phyloP scores from a whole-genome alignment of 2,329 filamentous ascomycete species.

The Penicillium crustosum region DNA sequence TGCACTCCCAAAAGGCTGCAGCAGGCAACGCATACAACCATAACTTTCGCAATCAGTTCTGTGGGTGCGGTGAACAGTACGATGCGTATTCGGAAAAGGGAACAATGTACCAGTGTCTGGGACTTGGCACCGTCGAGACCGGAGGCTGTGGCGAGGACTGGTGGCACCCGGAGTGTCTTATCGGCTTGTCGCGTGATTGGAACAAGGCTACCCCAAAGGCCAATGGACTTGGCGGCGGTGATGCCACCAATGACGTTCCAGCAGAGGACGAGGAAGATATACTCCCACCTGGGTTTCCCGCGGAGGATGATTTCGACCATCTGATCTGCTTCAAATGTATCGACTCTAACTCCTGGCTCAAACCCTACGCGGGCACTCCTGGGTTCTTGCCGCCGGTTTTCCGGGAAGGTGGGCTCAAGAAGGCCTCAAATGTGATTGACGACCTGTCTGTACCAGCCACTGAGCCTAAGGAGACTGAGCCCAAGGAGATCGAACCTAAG shows the following conservation, averaged over 20 bases:
- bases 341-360: slow-evolving; percentile 86
- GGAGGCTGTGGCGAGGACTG: slow-evolving; percentile 96
- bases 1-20: slow-evolving; percentile 70
- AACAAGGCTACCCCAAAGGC: slow-evolving; percentile 25
- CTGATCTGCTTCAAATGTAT: slow-evolving; percentile 95
- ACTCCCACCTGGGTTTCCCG: slow-evolving; percentile 80
- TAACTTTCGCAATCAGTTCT: slow-evolving; percentile 92
- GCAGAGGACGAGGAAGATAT: slow-evolving; percentile 60
- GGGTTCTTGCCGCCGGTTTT: slow-evolving; percentile 79
- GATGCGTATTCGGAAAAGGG: slow-evolving; percentile 86
- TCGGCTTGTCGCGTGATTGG: slow-evolving; percentile 76
- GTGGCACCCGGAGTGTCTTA: slow-evolving; percentile 92
- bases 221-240: slow-evolving; percentile 29
- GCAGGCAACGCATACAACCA: slow-evolving; percentile 86
- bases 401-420: slow-evolving; percentile 33
- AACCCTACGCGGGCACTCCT: slow-evolving; percentile 73
- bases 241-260: slow-evolving; percentile 24
- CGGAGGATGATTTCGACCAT: slow-evolving; percentile 83
- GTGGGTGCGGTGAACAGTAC: slow-evolving; percentile 83
- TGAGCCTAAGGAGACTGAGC: background rate
- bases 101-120: slow-evolving; percentile 97
- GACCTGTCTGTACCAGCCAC: background rate
- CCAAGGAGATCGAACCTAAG: slow-evolving; percentile 1
- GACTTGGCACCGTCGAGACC: slow-evolving; percentile 73
- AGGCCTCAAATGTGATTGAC: background rate